phyloP scores from a whole-genome alignment of 768 basidiomycete genomes.

The Russula foetens region DNA sequence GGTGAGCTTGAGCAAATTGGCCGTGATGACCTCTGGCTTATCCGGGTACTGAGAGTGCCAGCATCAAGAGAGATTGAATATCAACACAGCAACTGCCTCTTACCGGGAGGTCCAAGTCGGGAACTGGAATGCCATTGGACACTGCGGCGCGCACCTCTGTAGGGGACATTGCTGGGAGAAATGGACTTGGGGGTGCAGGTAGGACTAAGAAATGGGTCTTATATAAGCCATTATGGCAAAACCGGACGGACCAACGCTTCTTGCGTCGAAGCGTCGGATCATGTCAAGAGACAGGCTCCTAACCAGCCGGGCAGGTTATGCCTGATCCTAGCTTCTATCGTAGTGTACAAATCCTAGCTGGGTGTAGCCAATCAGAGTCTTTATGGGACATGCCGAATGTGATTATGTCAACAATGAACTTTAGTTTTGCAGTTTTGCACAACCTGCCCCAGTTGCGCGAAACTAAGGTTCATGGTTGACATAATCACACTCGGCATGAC shows the following conservation, averaged over 20 bases:
- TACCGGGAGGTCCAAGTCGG: conserved; percentile 35
- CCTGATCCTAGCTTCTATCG: too few species aligned
- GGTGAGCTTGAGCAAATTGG: conserved; percentile 36
- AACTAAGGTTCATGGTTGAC: too few species aligned
- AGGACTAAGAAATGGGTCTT: not conserved
- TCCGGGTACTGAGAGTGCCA: conserved; percentile 40
- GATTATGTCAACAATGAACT: too few species aligned
- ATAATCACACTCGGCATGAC: too few species aligned
- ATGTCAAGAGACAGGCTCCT: too few species aligned
- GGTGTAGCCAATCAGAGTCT: too few species aligned
- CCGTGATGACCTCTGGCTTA: conserved; percentile 41
- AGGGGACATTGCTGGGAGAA: not conserved
- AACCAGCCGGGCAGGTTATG: too few species aligned
- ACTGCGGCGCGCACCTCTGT: not conserved
- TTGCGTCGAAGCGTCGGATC: too few species aligned
- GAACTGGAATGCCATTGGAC: conserved; percentile 35
- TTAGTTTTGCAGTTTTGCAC: too few species aligned
- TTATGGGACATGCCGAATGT: too few species aligned
- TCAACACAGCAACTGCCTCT: conserved; percentile 1
- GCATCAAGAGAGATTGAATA: not conserved
- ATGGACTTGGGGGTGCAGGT: not conserved
- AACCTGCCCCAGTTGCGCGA: too few species aligned
- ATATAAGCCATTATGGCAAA: not conserved
- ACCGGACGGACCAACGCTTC: not conserved
- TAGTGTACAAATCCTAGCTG: too few species aligned